Evolutionary conservation across 192 early-diverging fungal genomes (phyloP).

Genomic region (Spizellomyces sp.): DNA sequence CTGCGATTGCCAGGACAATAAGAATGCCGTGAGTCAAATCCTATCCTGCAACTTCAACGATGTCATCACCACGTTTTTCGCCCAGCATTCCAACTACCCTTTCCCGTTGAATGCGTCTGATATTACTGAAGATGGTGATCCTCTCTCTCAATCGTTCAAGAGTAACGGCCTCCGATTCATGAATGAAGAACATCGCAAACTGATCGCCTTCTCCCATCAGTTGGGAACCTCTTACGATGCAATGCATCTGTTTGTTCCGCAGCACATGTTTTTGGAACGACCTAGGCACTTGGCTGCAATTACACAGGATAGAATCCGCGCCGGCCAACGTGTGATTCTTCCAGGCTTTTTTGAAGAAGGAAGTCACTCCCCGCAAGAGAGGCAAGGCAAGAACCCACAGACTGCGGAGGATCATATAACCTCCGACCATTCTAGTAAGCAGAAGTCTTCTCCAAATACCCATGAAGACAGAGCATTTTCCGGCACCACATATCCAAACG

Average conservation of each 20-base stretch:
- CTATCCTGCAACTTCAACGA: conserved; percentile 3
- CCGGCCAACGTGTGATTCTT: too few relatives aligned
- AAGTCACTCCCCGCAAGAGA: too few relatives aligned
- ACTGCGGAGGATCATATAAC: too few relatives aligned
- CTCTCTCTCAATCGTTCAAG: background rate
- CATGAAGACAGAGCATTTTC: too few relatives aligned
- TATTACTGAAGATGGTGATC: conserved; percentile 6
- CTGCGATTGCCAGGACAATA: too few relatives aligned
- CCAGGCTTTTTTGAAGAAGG: too few relatives aligned
- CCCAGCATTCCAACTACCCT: conserved; percentile 6
- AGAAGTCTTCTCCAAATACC: too few relatives aligned
- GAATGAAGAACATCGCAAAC: background rate
- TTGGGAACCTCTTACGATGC: conserved; percentile 1
- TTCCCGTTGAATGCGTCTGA: background rate
- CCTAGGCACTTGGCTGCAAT: background rate
- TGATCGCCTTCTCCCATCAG: background rate
- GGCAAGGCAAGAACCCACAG: too few relatives aligned
- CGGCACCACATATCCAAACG: too few relatives aligned
- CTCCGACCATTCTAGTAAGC: too few relatives aligned
- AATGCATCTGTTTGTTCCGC: conserved; percentile 12
- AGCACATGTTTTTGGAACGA: conserved; percentile 13
- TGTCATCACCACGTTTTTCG: conserved; percentile 2
- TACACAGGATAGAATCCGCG: too few relatives aligned
- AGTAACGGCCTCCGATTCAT: conserved; percentile 2
- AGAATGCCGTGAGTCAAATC: background rate